Base-by-base conservation (phyloP, 2,329 filamentous ascomycete species). In the Lithohypha guttulata region DNA sequence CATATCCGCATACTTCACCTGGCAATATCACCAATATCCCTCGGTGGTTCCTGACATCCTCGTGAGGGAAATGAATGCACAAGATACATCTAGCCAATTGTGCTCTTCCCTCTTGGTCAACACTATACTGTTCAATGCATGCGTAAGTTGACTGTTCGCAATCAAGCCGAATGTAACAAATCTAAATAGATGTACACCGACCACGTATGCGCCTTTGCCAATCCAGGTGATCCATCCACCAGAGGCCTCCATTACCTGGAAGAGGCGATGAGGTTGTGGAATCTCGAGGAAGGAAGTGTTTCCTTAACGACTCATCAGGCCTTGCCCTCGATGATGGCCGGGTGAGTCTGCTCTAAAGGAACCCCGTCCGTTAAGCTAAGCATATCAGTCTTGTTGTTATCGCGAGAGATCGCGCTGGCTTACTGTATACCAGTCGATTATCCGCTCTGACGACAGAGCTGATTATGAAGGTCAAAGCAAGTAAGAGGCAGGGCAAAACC, bases 21-120 rank as follows among this genome's bases (percentile, higher is more conserved):
- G 57, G 56, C 51, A 46, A n/a, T 52, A 55, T 35, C 49, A 42
- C 9, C 46, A 49, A n/a, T 53, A 50, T 28, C 46, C 55, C 36
- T 56, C 51, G 51, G 41, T 60, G 23, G 54, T 59, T 22, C 44
- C 46, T 11, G 51, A 56, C 18, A 25, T 56, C 14, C 60, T 62
- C 34, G 37, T 62, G 6, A 44, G 49, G 15, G 57, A 55, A 26
- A 61, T 62, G 59, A 47, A 44, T 40, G 46, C 53, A 8, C 53
- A 52, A 3, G 42, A 55, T n/a, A 13, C 51, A 8, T 44, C 43
- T 4, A 42, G 41, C 28, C 41, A 28, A 8, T 34, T 39, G 9
- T 60, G 57, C 43, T 57, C 56, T 1, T 51, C 56, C 2, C 58
- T 57, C 29, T 44, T 60, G 30, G 57, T 59, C 17, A 60, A 60